A percentile compares a stretch with the other conserved stretches of the same genome.
These are phyloP conservation scores for Nothophoma quercina DNA, from an alignment of 2,329 filamentous ascomycete genomes.

Conservation along the genomic window DNA sequence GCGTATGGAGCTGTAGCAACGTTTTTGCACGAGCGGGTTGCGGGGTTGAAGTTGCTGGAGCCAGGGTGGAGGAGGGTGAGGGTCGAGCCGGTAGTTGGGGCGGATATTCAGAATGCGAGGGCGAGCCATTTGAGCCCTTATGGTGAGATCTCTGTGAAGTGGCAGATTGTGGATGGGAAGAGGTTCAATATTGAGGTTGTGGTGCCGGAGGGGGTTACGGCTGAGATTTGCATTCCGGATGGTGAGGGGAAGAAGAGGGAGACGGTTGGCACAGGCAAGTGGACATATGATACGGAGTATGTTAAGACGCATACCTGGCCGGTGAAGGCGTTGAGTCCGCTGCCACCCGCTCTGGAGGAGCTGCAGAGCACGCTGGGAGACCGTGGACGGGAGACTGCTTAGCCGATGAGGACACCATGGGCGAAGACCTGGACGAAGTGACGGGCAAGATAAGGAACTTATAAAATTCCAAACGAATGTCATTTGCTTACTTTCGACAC, in stretches of 20 bases:
- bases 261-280: not conserved
- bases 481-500: not conserved
- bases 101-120: not conserved
- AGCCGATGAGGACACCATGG: no score
- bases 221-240: not conserved
- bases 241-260: not conserved
- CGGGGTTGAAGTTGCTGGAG: not conserved
- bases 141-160: not conserved
- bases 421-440: no score
- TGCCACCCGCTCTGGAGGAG: not conserved
- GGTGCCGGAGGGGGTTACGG: not conserved
- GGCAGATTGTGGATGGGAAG: not conserved
- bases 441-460: no score
- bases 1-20: constrained; percentile 53
- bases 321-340: constrained; percentile 1
- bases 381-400: not conserved
- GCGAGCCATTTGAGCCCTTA: not conserved
- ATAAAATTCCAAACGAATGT: not conserved
- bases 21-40: constrained; percentile 45
- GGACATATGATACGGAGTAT: constrained; percentile 2
- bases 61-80: not conserved
- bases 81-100: not conserved
- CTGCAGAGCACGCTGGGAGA: not conserved
- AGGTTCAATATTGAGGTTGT: not conserved
- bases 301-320: not conserved